Percentiles rank a stretch among this genome's conserved stretches.
Evolutionary conservation across 306 rosid genomes (phyloP).

Genomic region (Lithocarpus polystachyus): DNA sequence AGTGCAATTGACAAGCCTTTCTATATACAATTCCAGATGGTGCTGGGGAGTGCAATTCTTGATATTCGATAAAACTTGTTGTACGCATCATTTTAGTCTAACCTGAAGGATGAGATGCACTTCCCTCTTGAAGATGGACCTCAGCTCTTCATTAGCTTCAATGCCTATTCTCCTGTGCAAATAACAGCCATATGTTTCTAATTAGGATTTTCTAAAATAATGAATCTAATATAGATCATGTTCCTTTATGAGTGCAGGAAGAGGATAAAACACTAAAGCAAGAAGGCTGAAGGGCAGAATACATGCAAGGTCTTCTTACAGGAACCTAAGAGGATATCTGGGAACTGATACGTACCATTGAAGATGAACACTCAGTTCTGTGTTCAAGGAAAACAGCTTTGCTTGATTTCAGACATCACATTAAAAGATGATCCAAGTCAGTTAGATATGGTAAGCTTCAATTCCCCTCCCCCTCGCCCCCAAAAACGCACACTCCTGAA

Average conservation of each 20-base stretch:
- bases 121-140: constrained; percentile 80
- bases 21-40: constrained; percentile 27
- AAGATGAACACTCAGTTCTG: neutral
- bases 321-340: neutral
- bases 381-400: neutral
- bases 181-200: constrained; percentile 11
- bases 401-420: neutral
- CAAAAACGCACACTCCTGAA: neutral
- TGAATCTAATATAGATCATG: constrained; percentile 6
- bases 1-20: constrained; percentile 17
- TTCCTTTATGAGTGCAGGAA: neutral
- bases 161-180: constrained; percentile 83
- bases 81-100: constrained; percentile 46
- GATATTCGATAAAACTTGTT: constrained; percentile 1
- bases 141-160: constrained; percentile 94
- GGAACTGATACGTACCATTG: neutral
- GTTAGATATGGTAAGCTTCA: too few species aligned
- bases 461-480: too few species aligned
- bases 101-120: constrained; percentile 94
- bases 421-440: neutral
- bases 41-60: constrained; percentile 16
- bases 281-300: neutral
- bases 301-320: neutral
- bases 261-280: neutral
- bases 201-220: neutral